Base-by-base conservation (phyloP, 2,329 filamentous ascomycete species). In the Microcera coccophila region DNA sequence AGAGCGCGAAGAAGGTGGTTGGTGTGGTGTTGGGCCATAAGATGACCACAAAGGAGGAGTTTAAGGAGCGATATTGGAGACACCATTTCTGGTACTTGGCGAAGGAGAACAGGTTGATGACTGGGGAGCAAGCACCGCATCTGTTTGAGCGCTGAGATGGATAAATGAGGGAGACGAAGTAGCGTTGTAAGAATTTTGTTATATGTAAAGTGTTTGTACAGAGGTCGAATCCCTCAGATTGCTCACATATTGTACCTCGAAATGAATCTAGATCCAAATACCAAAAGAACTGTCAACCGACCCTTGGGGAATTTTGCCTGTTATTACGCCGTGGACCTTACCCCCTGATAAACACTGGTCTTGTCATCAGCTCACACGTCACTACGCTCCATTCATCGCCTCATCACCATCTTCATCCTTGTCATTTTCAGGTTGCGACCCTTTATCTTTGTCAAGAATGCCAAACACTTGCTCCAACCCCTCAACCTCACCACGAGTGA, bases 401-500 rank as follows among this genome's bases (percentile, higher is more conserved):
- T 62, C 59, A 8, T 46, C 49, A 9, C 17, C 33, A 20, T 35
- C 33, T 5, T 16, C 33, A 19, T 35, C 33, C 49, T 3, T 36
- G 45, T 3, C 20, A 43, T 14, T 38, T 22, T 15, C 16, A 26
- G 29, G n/a, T n/a, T 29, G 40, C 17, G 21, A 2, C 29, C 38
- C n/a, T 34, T 42, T 45, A 36, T 22, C 12, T 15, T 47, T 45
- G 35, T 66, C 71, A 20, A 82, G 57, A 38, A 76, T 55, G 4
- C 64, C 61, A 18, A 73, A 71, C 3, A 79, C 64, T 40, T 59
- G 66, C 58, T 83, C 80, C 48, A 83, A 48, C 7, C 73, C 74
- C 48, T 80, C 76, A 2, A 82, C 78, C 58, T 84, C 79, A 2
- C 66, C 73, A 36, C 67, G 67, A 2, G 63, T 71, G 12, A 80